These are phyloP conservation scores for Globisporangium splendens DNA, from an alignment of 352 stramenopile species.

Conservation along the genomic window DNA sequence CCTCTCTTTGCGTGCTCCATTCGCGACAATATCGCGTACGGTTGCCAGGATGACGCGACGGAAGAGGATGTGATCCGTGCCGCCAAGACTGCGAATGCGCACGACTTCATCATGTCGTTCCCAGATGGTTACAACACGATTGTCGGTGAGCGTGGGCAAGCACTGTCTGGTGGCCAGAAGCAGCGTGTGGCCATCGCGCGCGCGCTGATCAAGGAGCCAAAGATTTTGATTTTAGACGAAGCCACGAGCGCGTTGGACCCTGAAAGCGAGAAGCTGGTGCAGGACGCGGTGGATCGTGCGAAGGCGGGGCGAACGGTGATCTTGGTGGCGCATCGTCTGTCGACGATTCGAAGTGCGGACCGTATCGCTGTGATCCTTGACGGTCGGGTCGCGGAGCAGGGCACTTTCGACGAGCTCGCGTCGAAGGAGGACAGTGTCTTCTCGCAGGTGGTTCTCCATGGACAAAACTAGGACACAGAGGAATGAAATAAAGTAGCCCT, in stretches of 20 bases:
- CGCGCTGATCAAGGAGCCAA: conserved; percentile 68
- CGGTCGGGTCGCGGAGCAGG: conserved; percentile 64
- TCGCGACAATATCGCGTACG: no score
- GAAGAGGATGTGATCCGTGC: no score
- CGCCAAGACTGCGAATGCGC: no score
- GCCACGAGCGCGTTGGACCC: conserved; percentile 32
- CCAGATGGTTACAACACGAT: conserved; percentile 76
- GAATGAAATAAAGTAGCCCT: background rate
- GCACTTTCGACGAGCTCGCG: conserved; percentile 65
- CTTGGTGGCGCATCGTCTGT: conserved; percentile 96
- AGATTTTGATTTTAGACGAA: conserved; percentile 54
- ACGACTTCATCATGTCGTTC: conserved; percentile 40
- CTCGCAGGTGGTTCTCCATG: conserved; percentile 68
- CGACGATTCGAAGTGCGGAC: conserved; percentile 91
- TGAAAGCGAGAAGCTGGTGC: conserved; percentile 73
- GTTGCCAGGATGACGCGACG: no score
- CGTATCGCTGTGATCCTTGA: conserved; percentile 74
- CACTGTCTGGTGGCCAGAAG: conserved; percentile 76
- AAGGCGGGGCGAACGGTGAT: conserved; percentile 92
- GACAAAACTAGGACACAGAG: conserved; percentile 30
- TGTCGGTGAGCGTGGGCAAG: conserved; percentile 65
- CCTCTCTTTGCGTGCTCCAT: no score
- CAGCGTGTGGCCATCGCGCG: conserved; percentile 72
- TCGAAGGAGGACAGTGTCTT: conserved; percentile 64
- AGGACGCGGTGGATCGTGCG: conserved; percentile 70